Percentiles rank a stretch among this genome's conserved stretches.
phyloP scores from a whole-genome alignment of 441 rosid species.

The Biscutella laevigata region DNA sequence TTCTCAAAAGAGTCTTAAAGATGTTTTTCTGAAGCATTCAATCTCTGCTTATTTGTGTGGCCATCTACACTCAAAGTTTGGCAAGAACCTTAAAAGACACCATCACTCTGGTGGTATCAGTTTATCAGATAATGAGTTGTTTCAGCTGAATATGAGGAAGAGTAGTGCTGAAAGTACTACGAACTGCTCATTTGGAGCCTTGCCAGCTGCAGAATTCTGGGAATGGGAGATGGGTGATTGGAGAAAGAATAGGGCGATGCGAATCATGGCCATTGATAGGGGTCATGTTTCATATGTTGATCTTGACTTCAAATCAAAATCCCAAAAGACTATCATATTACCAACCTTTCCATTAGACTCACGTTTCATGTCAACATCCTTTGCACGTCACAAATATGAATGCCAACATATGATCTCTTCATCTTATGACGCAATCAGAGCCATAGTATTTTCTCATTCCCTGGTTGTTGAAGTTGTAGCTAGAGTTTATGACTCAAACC shows the following conservation, averaged over 20 bases:
- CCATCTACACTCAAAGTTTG: conserved; percentile 80
- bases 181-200: conserved; percentile 61
- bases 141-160: conserved; percentile 66
- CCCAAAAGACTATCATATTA: conserved; percentile 49
- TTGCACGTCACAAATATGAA: conserved; percentile 43
- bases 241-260: conserved; percentile 75
- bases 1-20: conserved; percentile 54
- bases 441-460: conserved; percentile 69
- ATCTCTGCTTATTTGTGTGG: conserved; percentile 77
- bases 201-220: conserved; percentile 61
- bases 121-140: conserved; percentile 37
- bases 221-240: conserved; percentile 99
- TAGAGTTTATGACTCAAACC: conserved; percentile 60
- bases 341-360: conserved; percentile 92
- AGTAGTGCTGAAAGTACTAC: conserved; percentile 26
- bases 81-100: conserved; percentile 78
- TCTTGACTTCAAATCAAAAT: conserved; percentile 49
- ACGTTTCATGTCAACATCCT: conserved; percentile 73
- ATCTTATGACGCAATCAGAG: conserved; percentile 66
- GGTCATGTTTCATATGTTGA: conserved; percentile 82
- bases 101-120: conserved; percentile 35
- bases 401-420: conserved; percentile 65
- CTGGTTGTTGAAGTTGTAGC: conserved; percentile 57
- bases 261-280: conserved; percentile 74
- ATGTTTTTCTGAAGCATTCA: conserved; percentile 73